These are phyloP conservation scores for Aspergillus niger DNA, from an alignment of 2,329 filamentous ascomycete species.

Conservation along the genomic window DNA sequence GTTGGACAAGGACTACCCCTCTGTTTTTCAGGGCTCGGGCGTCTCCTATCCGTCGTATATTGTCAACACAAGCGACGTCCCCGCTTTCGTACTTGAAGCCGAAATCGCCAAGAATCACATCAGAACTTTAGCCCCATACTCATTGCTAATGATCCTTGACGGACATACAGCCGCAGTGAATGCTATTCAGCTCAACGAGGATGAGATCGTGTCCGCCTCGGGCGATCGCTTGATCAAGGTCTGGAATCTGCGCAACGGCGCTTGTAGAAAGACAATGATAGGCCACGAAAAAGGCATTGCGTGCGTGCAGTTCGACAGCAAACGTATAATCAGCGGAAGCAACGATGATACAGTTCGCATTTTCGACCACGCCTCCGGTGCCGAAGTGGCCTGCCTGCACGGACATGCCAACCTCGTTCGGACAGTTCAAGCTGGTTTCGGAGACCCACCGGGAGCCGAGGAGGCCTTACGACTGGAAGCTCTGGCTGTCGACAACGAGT, in stretches of 20 bases:
- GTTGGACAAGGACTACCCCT: constrained; percentile 48
- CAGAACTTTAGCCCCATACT: constrained; percentile 63
- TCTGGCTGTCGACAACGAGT: constrained; percentile 70
- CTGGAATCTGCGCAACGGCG: constrained; percentile 84
- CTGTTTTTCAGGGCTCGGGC: constrained; percentile 43
- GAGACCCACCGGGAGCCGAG: constrained; percentile 78
- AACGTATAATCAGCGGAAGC: constrained; percentile 90
- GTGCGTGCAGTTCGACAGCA: constrained; percentile 93
- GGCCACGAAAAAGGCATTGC: constrained; percentile 95
- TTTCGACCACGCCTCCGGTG: constrained; percentile 80
- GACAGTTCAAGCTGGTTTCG: constrained; percentile 93
- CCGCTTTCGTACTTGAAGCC: constrained; percentile 47
- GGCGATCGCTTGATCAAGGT: constrained; percentile 92
- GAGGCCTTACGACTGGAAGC: constrained; percentile 75
- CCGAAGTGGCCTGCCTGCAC: constrained; percentile 84
- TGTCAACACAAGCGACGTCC: constrained; percentile 49
- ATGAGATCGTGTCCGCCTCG: constrained; percentile 90
- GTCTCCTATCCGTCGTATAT: constrained; percentile 57
- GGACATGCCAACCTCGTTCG: constrained; percentile 84
- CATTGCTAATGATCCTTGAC: constrained; percentile 74
- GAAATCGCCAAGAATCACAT: constrained; percentile 45
- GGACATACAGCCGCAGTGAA: constrained; percentile 93
- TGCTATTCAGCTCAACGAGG: constrained; percentile 83
- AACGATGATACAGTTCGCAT: constrained; percentile 96
- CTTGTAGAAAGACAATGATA: constrained; percentile 73